Evolutionary conservation across 495 filamentous ascomycete species (phyloP), one percentile per base, ranked within the genome.

Genomic region (Lasiosphaeris hirsuta): DNA sequence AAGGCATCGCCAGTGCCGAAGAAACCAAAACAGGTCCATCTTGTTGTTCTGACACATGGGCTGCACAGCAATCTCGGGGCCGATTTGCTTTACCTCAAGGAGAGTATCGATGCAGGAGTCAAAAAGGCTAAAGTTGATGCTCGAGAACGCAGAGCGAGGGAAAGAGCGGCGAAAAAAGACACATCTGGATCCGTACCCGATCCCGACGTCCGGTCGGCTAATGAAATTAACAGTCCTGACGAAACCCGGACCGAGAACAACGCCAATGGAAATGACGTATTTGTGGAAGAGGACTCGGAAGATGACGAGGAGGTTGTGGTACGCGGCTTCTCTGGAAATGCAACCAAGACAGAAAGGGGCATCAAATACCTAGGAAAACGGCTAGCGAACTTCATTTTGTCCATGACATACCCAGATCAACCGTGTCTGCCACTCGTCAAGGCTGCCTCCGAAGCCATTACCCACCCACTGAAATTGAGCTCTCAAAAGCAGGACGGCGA

Each of bases 311-410:
- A 96, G 69, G 85, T 96, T n/a, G 86, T 98, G 62, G 95, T 98
- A 4, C 81, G 95, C 64, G 94, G 94, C 14, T 98, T 92, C 66
- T 82, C 85, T 30, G 91, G 89, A 47, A 98, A 98, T 75, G 89
- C 87, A 14, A 88, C 88, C 37, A 87, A 88, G 36, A 98, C 94
- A 4, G 94, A 97, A 73, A 83, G 85, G 62, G 94, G 94, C 18
- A 97, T 98, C 62, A 96, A 97, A 67, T 97, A 96, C 66, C 82
- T 98, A 1, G 94, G 94, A 17, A 97, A 97, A 68, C 84, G 94
- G 34, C 81, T 98, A 18, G 94, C 94, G n/a, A 91, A 89, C 71
- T 95, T 89, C 68, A 78, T 97, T 15, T 78, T 98, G 10, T 76
- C 84, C 18, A 89, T 96, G 79, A 94, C 92, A 30, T 95, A 95